Evolutionary conservation across 1,284 basidiomycete genomes (phyloP), one percentile per base, ranked within the genome.

Genomic region (Ustilago lituana): DNA sequence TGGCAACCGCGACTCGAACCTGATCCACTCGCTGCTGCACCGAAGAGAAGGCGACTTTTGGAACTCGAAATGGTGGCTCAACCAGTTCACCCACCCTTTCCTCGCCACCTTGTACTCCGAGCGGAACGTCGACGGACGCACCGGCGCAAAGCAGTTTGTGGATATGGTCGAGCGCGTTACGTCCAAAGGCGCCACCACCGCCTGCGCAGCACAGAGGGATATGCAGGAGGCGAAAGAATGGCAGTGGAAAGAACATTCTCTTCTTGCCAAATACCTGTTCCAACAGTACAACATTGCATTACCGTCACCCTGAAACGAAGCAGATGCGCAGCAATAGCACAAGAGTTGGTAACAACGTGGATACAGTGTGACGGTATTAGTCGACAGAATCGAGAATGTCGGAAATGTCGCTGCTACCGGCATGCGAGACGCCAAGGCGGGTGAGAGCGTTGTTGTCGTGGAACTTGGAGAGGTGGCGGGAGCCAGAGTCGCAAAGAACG

Each of bases 381-480:
- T 36, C 39, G 7, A 38, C 24, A 15, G 20, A n/a, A 4, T 43
- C 23, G 22, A 81, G 65, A 9, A 81, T 76, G 46, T 79, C 78
- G 1, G 68, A 63, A 33, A 81, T 81, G 41, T 81, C 76, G 40
- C 55, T 60, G 31, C 39, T 55, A 2, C 74, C 70, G 2, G 69
- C 74, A 37, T 61, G 58, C 3, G 60, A 37, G 1, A 79, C 68
- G 10, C 59, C 64, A 0, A 79, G 61, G 8, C 61, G 41, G 15
- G 51, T 23, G 32, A 81, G 61, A 1, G 54, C 61, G 0, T 69
- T 68, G 44, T 81, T 68, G 55, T 72, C 64, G 43, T 79, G 77
- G 53, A 82, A 82, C 47, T 80, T 80, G 51, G 78, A 80, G 12
- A 82, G 58, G 41, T 82, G 80, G 10, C 80, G 64, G 2, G 73